Evolutionary conservation across 2,329 filamentous ascomycete species (phyloP).

Genomic region (Fusarium sp.): DNA sequence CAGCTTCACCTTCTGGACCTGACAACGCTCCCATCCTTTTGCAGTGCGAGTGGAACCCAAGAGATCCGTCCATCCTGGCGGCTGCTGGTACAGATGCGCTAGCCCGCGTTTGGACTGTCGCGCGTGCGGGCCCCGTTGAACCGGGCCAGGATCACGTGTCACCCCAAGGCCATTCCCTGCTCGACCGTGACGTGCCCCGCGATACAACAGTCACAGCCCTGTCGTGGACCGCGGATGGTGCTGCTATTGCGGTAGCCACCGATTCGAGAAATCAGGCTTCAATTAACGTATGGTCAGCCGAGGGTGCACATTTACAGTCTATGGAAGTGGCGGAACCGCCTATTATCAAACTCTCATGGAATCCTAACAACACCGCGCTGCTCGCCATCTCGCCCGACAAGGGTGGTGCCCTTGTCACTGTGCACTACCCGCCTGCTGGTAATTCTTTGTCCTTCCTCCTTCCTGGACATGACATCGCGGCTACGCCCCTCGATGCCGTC

Average conservation of each 20-base stretch:
- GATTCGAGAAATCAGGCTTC: constrained; percentile 64
- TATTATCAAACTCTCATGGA: constrained; percentile 71
- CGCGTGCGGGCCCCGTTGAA: constrained; percentile 62
- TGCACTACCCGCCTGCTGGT: constrained; percentile 60
- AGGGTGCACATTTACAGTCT: constrained; percentile 63
- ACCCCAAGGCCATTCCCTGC: constrained; percentile 54
- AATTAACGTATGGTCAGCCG: constrained; percentile 66
- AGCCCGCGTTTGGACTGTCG: constrained; percentile 75
- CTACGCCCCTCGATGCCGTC: constrained; percentile 66
- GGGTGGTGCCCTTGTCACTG: constrained; percentile 64
- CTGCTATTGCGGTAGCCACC: constrained; percentile 67
- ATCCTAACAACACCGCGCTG: constrained; percentile 64
- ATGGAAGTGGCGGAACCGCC: constrained; percentile 70
- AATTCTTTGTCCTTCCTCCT: constrained; percentile 62
- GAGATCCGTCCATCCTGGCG: constrained; percentile 72
- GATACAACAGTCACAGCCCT: constrained; percentile 68
- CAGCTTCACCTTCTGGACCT: constrained; percentile 52
- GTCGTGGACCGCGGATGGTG: constrained; percentile 69
- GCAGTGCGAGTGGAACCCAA: constrained; percentile 76
- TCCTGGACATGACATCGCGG: constrained; percentile 60
- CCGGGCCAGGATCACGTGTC: constrained; percentile 56
- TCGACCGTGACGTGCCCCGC: constrained; percentile 64
- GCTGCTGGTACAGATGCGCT: constrained; percentile 76
- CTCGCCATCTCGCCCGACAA: constrained; percentile 68
- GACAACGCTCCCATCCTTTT: constrained; percentile 71